A percentile compares a stretch with the other conserved stretches of the same genome.
These are phyloP conservation scores for Phialocephala sp. DNA, from an alignment of 2,329 filamentous ascomycete species.

Conservation along the genomic window DNA sequence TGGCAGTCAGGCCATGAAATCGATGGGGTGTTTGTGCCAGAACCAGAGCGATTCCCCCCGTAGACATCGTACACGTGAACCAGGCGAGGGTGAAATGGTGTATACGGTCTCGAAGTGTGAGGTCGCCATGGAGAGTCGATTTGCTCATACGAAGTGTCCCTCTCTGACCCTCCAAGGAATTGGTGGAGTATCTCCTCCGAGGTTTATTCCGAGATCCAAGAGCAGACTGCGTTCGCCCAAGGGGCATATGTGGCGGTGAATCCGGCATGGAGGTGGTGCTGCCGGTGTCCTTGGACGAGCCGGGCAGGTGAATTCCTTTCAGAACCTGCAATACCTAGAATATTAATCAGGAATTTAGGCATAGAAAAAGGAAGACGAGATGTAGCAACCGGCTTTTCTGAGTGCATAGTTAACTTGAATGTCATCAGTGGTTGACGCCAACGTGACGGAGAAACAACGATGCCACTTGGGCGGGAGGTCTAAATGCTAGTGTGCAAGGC, in stretches of 20 bases:
- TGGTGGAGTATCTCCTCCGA: slow-evolving; percentile 22
- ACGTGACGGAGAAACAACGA: background rate
- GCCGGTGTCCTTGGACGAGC: background rate
- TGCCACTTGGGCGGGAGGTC: background rate
- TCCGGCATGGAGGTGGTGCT: slow-evolving; percentile 4
- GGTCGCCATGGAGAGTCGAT: slow-evolving; percentile 24
- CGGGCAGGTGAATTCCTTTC: slow-evolving; percentile 2
- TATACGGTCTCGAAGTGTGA: slow-evolving; percentile 33
- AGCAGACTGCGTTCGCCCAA: background rate
- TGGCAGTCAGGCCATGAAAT: slow-evolving; percentile 66
- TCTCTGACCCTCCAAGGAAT: slow-evolving; percentile 32
- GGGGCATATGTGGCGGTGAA: background rate
- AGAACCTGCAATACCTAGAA: slow-evolving; percentile 6
- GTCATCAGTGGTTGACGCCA: slow-evolving; percentile 8
- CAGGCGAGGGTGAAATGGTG: slow-evolving; percentile 50
- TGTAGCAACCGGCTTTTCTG: slow-evolving; percentile 3
- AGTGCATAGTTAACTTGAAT: background rate
- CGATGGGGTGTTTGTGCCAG: slow-evolving; percentile 66
- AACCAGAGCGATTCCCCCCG: slow-evolving; percentile 70
- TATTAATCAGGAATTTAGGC: slow-evolving; percentile 7
- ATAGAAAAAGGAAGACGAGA: slow-evolving; percentile 1
- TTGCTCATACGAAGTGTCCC: slow-evolving; percentile 24
- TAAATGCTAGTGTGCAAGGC: background rate
- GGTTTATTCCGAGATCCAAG: background rate
- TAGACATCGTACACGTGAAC: slow-evolving; percentile 79